phyloP scores from a whole-genome alignment of 225 moss, liverwort and hornwort species.

The Ulota crispa region DNA sequence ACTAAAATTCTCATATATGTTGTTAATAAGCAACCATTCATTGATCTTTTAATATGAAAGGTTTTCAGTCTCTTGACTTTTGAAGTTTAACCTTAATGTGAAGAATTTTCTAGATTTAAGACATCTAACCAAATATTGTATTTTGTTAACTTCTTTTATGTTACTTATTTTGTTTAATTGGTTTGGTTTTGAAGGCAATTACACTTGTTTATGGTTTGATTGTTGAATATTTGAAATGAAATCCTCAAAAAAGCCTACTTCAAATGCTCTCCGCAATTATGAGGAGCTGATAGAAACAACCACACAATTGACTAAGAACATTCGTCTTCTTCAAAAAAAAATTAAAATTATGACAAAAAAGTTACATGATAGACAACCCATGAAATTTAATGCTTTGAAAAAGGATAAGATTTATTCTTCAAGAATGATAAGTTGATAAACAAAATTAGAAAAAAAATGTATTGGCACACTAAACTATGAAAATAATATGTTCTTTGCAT shows the following conservation, averaged over 20 bases:
- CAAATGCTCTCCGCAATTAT: not conserved
- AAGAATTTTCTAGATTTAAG: not conserved
- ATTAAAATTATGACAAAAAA: slow-evolving; percentile 3
- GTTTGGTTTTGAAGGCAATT: too few species aligned
- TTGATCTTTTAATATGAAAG: not conserved
- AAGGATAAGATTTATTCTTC: not conserved
- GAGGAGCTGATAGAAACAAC: not conserved
- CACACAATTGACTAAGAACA: not conserved
- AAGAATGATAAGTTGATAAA: not conserved
- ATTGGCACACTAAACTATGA: not conserved
- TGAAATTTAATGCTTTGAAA: not conserved
- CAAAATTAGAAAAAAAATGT: not conserved
- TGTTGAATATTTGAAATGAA: not conserved
- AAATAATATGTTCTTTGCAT: too few species aligned
- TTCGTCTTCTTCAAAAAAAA: slow-evolving; percentile 14
- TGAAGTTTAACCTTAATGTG: not conserved
- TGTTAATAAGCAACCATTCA: not conserved
- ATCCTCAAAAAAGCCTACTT: not conserved
- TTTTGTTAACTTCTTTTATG: too few species aligned
- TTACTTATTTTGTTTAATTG: too few species aligned
- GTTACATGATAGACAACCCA: not conserved
- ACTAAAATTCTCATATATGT: too few species aligned
- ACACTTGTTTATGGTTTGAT: not conserved
- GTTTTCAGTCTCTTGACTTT: not conserved
- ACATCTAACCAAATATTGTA: not conserved